Percentiles rank a stretch among this genome's conserved stretches.
Conservation (phyloP, 1,284 basidiomycete species). For the Porogramme epimiltina region DNA sequence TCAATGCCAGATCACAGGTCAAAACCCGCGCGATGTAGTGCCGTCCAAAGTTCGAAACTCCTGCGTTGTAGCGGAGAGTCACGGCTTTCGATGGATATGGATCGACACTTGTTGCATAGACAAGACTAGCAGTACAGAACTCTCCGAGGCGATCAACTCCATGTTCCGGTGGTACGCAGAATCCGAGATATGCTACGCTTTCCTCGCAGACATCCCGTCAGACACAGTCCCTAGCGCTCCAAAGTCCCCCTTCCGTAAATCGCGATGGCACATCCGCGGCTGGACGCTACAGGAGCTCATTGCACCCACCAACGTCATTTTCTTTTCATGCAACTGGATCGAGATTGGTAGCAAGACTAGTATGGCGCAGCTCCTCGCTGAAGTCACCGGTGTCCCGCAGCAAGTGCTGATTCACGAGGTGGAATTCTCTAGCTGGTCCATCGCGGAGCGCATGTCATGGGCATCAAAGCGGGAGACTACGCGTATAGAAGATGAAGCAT, state of each 20-base stretch:
- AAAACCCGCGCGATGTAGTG: background rate
- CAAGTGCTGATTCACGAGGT: background rate
- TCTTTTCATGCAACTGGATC: background rate
- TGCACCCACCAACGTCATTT: background rate
- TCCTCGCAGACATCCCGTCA: background rate
- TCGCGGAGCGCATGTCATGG: conserved; percentile 6
- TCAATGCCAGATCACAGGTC: background rate
- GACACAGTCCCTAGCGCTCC: too few relatives aligned
- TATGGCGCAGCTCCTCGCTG: background rate
- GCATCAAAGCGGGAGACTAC: conserved; percentile 1
- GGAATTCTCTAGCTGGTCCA: background rate
- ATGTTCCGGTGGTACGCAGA: conserved; percentile 1
- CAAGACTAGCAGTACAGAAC: conserved; percentile 3
- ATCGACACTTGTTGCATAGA: conserved; percentile 3
- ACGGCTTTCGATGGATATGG: background rate
- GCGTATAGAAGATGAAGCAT: conserved; percentile 7
- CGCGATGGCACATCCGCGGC: background rate
- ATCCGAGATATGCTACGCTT: conserved; percentile 3
- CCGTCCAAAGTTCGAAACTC: background rate
- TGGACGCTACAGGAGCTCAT: conserved; percentile 7
- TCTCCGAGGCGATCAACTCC: background rate
- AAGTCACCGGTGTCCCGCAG: background rate
- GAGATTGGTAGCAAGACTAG: background rate
- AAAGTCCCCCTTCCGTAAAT: background rate
- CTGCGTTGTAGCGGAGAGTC: background rate